These are phyloP conservation scores for Akebia trifoliata DNA, from an alignment of 164 flowering plant species.

Conservation along the genomic window DNA sequence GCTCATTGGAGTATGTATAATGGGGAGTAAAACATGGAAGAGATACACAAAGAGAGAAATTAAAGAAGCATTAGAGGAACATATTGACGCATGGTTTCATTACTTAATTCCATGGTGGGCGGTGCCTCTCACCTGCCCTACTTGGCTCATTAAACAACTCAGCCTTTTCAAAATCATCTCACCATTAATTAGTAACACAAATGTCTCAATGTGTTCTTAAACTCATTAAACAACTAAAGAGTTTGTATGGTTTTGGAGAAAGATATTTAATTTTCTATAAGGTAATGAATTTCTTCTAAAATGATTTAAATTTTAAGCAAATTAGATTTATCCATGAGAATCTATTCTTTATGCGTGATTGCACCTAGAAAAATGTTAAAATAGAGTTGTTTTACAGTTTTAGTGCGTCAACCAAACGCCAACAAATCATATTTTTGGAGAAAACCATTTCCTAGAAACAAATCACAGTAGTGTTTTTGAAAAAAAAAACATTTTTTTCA, in stretches of 20 bases:
- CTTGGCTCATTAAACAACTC: conserved; percentile 8
- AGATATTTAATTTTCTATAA: too few species aligned
- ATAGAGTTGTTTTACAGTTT: too few species aligned
- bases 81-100: neutral
- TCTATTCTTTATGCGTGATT: too few species aligned
- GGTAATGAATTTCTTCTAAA: too few species aligned
- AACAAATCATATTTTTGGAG: too few species aligned
- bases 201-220: neutral
- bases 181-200: neutral
- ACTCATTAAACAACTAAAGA: neutral
- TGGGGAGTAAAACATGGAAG: conserved; percentile 27
- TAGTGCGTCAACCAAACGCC: too few species aligned
- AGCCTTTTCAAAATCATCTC: neutral
- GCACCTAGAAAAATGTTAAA: too few species aligned
- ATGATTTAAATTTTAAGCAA: too few species aligned
- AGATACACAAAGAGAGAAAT: neutral
- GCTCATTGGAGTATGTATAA: conserved; percentile 5
- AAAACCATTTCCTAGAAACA: too few species aligned
- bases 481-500: too few species aligned
- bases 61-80: conserved; percentile 17
- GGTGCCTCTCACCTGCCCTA: conserved; percentile 22
- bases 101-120: conserved; percentile 12
- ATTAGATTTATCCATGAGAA: too few species aligned
- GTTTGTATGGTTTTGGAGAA: neutral
- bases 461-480: too few species aligned